phyloP scores from a whole-genome alignment of 2,329 filamentous ascomycete species.

The Penicillium sp. region DNA sequence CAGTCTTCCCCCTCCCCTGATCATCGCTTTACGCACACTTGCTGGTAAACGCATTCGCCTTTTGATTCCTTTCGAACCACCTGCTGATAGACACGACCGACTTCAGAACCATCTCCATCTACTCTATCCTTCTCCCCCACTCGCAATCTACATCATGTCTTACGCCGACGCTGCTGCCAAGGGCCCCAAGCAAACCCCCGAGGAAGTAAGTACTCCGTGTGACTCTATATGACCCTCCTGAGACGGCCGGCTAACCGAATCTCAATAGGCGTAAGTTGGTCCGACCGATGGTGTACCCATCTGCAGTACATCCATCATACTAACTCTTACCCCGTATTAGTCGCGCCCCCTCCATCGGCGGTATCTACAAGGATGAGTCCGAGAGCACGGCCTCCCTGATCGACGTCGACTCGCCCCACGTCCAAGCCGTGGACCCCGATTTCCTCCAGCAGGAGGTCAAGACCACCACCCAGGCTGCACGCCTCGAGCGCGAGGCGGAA shows the following conservation, averaged over 20 bases:
- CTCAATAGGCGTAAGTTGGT: slow-evolving; percentile 44
- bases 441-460: slow-evolving; percentile 49
- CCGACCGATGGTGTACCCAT: neutral
- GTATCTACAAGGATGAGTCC: slow-evolving; percentile 44
- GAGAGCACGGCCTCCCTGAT: slow-evolving; percentile 50
- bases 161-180: slow-evolving; percentile 54
- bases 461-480: slow-evolving; percentile 51
- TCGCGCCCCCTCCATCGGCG: slow-evolving; percentile 46
- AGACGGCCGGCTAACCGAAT: slow-evolving; percentile 17
- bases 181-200: slow-evolving; percentile 51
- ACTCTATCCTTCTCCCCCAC: neutral
- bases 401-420: slow-evolving; percentile 53
- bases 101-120: neutral
- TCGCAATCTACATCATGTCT: slow-evolving; percentile 43
- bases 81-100: neutral
- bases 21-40: neutral
- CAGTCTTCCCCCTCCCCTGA: slow-evolving; percentile 13
- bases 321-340: slow-evolving; percentile 32
- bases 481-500: slow-evolving; percentile 46
- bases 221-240: neutral
- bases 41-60: slow-evolving; percentile 9
- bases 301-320: neutral
- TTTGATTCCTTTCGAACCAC: neutral
- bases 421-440: slow-evolving; percentile 47
- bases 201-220: slow-evolving; percentile 48